These are phyloP conservation scores for Kalanchoe fedtschenkoi DNA, from an alignment of 164 flowering plant genomes.

Conservation along the genomic window DNA sequence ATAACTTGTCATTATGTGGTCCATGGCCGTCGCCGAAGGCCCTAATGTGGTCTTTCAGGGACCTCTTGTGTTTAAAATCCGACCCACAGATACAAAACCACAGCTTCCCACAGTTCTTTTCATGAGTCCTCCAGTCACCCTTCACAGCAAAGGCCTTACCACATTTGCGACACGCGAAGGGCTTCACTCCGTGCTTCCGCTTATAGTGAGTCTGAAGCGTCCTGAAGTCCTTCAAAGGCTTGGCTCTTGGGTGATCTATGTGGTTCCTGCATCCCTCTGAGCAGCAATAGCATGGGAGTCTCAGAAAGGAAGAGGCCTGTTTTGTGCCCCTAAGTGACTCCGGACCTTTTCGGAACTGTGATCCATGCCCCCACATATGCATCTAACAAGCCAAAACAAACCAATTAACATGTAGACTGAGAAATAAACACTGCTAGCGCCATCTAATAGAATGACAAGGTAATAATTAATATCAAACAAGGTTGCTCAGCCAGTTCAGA, in stretches of 20 bases:
- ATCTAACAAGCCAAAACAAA: constrained; percentile 20
- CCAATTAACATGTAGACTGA: background rate
- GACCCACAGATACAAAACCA: constrained; percentile 76
- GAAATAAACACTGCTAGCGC: too few species aligned
- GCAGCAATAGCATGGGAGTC: constrained; percentile 64
- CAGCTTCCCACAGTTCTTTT: constrained; percentile 64
- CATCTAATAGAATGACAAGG: too few species aligned
- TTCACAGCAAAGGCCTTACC: constrained; percentile 59
- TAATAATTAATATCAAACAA: too few species aligned
- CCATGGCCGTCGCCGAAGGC: constrained; percentile 64
- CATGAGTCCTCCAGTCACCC: constrained; percentile 78
- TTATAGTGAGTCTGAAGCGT: constrained; percentile 75
- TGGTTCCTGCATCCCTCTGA: constrained; percentile 65
- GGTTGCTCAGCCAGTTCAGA: too few species aligned
- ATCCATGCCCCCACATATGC: constrained; percentile 84
- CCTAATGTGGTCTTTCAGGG: constrained; percentile 59
- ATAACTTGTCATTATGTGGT: constrained; percentile 18
- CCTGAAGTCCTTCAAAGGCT: constrained; percentile 63
- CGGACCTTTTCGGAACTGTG: constrained; percentile 45
- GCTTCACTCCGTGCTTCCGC: constrained; percentile 59
- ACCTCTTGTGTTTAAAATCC: constrained; percentile 70
- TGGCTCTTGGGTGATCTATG: constrained; percentile 53
- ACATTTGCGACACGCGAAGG: constrained; percentile 51
- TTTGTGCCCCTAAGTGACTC: constrained; percentile 48
- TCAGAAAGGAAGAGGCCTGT: constrained; percentile 36